A percentile compares a stretch with the other conserved stretches of the same genome.
Conservation (phyloP, 2,329 filamentous ascomycete genomes). For the Ophidiomyces ophidiicola region DNA sequence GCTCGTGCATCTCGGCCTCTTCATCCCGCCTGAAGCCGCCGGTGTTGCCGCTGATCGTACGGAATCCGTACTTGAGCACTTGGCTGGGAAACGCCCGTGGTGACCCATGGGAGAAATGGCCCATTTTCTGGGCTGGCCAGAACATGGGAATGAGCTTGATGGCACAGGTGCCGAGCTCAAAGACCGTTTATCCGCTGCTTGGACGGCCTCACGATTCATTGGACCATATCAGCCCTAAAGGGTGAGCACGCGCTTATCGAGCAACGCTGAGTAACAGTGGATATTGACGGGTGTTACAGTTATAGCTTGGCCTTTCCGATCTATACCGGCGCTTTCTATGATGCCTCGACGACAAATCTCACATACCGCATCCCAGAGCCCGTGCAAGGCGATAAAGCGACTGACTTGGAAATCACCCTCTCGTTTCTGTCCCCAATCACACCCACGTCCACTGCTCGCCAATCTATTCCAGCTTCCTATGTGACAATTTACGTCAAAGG, state of each 20-base stretch:
- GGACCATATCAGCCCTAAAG: constrained; percentile 20
- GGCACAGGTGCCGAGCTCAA: constrained; percentile 48
- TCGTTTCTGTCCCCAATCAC: constrained; percentile 67
- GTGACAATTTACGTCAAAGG: constrained; percentile 59
- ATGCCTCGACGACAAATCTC: constrained; percentile 58
- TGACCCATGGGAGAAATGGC: constrained; percentile 71
- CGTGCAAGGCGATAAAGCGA: constrained; percentile 23
- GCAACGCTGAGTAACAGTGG: no score
- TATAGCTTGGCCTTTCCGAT: constrained; percentile 48
- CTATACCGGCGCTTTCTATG: constrained; percentile 52
- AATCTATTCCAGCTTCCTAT: constrained; percentile 73
- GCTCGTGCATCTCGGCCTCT: constrained; percentile 30
- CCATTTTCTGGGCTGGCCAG: constrained; percentile 69
- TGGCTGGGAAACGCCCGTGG: constrained; percentile 62
- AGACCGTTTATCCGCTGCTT: constrained; percentile 50
- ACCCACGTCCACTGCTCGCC: constrained; percentile 64
- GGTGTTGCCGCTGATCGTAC: constrained; percentile 60
- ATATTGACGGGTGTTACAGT: no score
- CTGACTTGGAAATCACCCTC: constrained; percentile 35
- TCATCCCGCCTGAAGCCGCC: constrained; percentile 49
- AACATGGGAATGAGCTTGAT: constrained; percentile 54
- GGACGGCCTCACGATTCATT: constrained; percentile 56
- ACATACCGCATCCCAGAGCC: constrained; percentile 47
- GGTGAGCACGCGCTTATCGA: constrained; percentile 23
- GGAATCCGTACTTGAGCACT: constrained; percentile 65